Evolutionary conservation across 2,329 filamentous ascomycete genomes (phyloP), one percentile per base, ranked within the genome.

Genomic region (Dothideomycetes sp.): DNA sequence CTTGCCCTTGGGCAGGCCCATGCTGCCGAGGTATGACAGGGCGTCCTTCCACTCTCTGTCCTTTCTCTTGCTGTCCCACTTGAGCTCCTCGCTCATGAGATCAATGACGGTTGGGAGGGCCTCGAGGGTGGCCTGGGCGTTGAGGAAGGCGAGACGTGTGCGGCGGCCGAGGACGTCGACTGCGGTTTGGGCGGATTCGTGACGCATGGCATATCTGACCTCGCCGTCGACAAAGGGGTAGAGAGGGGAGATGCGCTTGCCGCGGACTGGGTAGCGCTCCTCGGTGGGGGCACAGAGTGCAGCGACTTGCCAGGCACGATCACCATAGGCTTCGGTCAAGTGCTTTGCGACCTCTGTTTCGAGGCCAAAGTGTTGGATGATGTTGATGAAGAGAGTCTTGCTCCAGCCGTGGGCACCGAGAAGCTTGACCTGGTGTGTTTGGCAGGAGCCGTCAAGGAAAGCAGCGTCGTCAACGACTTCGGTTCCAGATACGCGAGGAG

Each of bases 151-250:
- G 41, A 95, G 65, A 41, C 89, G 72, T 31, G 84, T 95, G 45
- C 88, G 73, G 43, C 89, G 75, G 3, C 87, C 88, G 34, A 95
- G 69, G 10, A 95, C 82, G 56, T 95, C 88, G 12, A 88, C 81
- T 2, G 86, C 85, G 3, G 85, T 93, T 61, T 94, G 84, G 3
- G 89, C 89, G 55, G 93, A 93, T 64, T 95, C 89, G 60, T 94
- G 81, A 37, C 79, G 72, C 31, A 94, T 78, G 17, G 86, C 86
- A 58, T 94, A 94, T 40, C 86, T 77, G 31, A 95, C 73, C 64
- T 96, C 89, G 36, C 87, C 87, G 54, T 95, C 88, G 18, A 95
- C 77, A 60, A 91, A 94, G 11, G 88, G 86, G 61, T 94, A 94
- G 19, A 94, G 69, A 12, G 73, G 62, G 3, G 82, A 81, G 46